Evolutionary conservation across 345 rosid genomes (phyloP).

Genomic region (rapeseed (Brassica napus)): DNA sequence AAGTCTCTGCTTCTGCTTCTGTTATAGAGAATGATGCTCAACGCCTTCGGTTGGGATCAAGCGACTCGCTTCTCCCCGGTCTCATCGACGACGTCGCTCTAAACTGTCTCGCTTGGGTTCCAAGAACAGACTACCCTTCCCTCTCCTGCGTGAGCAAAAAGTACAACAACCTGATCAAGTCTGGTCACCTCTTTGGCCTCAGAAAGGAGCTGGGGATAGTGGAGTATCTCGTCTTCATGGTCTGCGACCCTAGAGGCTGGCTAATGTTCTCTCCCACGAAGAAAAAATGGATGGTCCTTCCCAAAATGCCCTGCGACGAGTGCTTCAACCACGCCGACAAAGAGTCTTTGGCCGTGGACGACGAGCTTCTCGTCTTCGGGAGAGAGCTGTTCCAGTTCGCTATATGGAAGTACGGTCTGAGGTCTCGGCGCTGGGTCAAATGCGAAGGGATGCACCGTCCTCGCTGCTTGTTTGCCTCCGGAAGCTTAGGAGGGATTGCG

Average conservation of each 20-base stretch:
- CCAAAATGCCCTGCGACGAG: constrained; percentile 82
- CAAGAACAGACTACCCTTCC: constrained; percentile 61
- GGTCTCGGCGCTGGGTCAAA: constrained; percentile 57
- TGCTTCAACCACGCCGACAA: constrained; percentile 43
- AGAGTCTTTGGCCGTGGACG: constrained; percentile 76
- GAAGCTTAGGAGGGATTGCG: constrained; percentile 65
- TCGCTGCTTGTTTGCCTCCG: constrained; percentile 71
- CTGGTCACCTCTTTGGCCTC: neutral
- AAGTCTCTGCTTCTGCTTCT: constrained; percentile 26
- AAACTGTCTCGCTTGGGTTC: constrained; percentile 63
- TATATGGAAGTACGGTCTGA: constrained; percentile 73
- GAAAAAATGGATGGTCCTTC: constrained; percentile 71
- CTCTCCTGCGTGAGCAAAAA: constrained; percentile 13
- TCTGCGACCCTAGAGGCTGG: constrained; percentile 85
- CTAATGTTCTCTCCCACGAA: constrained; percentile 62
- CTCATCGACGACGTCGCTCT: constrained; percentile 75
- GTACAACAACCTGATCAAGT: neutral
- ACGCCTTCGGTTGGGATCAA: constrained; percentile 46
- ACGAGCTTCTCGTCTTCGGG: constrained; percentile 75
- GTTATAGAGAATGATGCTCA: constrained; percentile 53
- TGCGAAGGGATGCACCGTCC: constrained; percentile 44
- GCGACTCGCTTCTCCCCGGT: constrained; percentile 76
- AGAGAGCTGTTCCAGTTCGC: constrained; percentile 68
- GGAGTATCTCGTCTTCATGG: constrained; percentile 72
- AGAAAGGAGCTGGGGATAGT: constrained; percentile 19